Percentiles rank a stretch among this genome's conserved stretches.
Conservation (phyloP, 2,329 filamentous ascomycete species). For the Amauroascus niger region DNA sequence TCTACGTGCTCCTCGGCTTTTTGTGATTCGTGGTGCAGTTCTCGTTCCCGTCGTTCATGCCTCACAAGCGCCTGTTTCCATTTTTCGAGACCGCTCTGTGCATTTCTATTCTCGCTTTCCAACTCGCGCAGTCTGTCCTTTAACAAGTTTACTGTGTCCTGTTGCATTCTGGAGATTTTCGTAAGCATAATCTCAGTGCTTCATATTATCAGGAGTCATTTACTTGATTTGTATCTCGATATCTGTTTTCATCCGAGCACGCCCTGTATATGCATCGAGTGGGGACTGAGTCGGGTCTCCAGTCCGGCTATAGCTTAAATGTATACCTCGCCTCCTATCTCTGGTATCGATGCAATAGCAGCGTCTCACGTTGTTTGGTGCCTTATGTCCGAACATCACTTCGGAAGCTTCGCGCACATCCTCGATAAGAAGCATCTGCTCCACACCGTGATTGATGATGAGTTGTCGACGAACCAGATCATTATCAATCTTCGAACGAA, state of each 20-base stretch:
- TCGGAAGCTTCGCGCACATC: constrained; percentile 56
- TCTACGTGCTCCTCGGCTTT: constrained; percentile 53
- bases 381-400: constrained; percentile 55
- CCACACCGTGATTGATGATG: constrained; percentile 71
- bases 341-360: constrained; percentile 57
- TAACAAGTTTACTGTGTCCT: constrained; percentile 44
- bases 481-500: constrained; percentile 56
- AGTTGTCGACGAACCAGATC: constrained; percentile 67
- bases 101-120: constrained; percentile 40
- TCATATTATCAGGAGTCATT: constrained; percentile 6
- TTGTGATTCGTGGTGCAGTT: constrained; percentile 50
- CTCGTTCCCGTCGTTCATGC: constrained; percentile 40
- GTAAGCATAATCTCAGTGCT: constrained; percentile 7
- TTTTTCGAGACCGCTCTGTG: constrained; percentile 42
- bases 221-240: constrained; percentile 55
- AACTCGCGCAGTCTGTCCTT: constrained; percentile 47
- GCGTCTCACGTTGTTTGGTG: constrained; percentile 60
- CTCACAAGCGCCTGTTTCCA: constrained; percentile 42
- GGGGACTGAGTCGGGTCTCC: constrained; percentile 45
- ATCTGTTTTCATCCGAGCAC: constrained; percentile 71
- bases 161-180: constrained; percentile 32
- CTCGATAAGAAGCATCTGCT: constrained; percentile 71
- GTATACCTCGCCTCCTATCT: constrained; percentile 52
- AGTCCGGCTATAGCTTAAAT: constrained; percentile 44
- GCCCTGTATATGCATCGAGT: constrained; percentile 44